Evolutionary conservation across 441 rosid species (phyloP).

Genomic region (Pelargonium cotyledonis): DNA sequence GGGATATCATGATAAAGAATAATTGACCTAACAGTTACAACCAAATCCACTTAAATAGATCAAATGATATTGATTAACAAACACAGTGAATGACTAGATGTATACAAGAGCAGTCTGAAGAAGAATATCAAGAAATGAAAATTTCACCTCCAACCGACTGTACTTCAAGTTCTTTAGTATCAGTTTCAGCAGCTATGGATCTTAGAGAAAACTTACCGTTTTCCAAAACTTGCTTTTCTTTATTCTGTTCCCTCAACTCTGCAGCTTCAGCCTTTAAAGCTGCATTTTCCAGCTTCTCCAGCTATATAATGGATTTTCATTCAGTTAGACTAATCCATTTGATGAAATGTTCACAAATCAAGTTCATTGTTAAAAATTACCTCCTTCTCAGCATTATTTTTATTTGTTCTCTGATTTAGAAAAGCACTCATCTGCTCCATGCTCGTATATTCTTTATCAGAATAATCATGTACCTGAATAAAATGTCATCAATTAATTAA

Average conservation of each 20-base stretch:
- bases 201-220: neutral
- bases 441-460: neutral
- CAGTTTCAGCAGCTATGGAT: neutral
- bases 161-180: neutral
- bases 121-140: constrained; percentile 5
- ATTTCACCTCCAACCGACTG: neutral
- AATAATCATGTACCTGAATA: constrained; percentile 1
- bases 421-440: neutral
- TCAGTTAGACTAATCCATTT: neutral
- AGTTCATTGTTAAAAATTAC: neutral
- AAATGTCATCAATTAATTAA: neutral
- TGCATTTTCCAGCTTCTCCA: neutral
- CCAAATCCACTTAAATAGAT: neutral
- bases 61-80: neutral
- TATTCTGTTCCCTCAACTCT: neutral
- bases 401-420: neutral
- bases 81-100: neutral
- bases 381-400: constrained; percentile 3
- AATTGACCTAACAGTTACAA: neutral
- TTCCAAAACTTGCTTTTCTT: constrained; percentile 5
- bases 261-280: neutral
- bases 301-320: constrained; percentile 1
- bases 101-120: neutral
- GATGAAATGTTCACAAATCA: neutral
- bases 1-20: neutral